Evolutionary conservation across 306 rosid genomes (phyloP), one percentile per base, ranked within the genome.

Genomic region (Morella rubra): DNA sequence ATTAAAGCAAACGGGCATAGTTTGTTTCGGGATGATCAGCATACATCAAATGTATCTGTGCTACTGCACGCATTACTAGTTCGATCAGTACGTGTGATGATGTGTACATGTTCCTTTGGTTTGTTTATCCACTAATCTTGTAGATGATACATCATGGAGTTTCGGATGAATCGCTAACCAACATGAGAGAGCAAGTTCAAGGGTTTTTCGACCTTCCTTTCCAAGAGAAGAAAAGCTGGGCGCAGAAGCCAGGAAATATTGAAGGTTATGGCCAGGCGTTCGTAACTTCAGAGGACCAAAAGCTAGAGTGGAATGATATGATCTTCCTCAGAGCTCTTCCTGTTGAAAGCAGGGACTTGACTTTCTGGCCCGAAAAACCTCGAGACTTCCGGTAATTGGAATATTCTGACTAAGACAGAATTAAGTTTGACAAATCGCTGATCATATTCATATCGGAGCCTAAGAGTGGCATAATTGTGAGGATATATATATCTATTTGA

Each of bases 181-280:
- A 76, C 14, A 84, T 86, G 84, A 56, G 40, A 74, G 66, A 81
- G 32, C 77, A 79, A 76, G 87, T 84, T 66, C n/a, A 74, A 69
- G 52, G 72, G 49, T 84, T 86, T 79, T 86, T 84, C 12, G 84
- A 79, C 56, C 86, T 86, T 6, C 87, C 86, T 53, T 73, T 58
- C 42, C 52, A 81, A 45, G 83, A 84, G 80, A 84, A 84, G 45
- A 76, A 65, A 44, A 18, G 53, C 73, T 79, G 79, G 72, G 87
- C 90, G 59, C 87, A 86, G 72, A 79, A 71, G 71, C 68, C 84
- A 79, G 87, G 84, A 76, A 81, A 81, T 49, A 81, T 84, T 65
- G 83, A 84, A 81, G 87, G 87, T 15, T 84, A 84, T 84, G 87
- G 90, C 53, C 87, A 86, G 77, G 84, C 84, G 76, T 84, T 86